These are phyloP conservation scores for Neltuma alba DNA, from an alignment of 306 rosid species.

Conservation along the genomic window DNA sequence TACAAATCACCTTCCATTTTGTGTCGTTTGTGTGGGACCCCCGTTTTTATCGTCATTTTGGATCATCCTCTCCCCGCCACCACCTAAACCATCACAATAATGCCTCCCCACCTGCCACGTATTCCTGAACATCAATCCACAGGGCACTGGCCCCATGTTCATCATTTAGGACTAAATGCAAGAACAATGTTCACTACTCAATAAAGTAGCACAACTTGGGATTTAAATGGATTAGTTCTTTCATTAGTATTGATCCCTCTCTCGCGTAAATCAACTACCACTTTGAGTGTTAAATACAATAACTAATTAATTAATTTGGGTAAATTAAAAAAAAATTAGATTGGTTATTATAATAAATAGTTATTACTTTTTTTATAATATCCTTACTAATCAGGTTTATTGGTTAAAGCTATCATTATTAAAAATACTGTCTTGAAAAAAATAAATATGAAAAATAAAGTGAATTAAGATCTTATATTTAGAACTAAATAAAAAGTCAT, in stretches of 20 bases:
- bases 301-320: too few species aligned
- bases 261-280: neutral
- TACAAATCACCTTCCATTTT: neutral
- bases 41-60: neutral
- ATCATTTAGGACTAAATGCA: neutral
- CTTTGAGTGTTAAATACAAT: too few species aligned
- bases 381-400: too few species aligned
- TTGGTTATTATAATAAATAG: too few species aligned
- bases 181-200: too few species aligned
- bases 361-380: too few species aligned
- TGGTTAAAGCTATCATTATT: too few species aligned
- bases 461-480: too few species aligned
- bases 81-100: neutral
- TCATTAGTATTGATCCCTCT: neutral
- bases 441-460: too few species aligned
- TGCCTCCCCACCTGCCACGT: neutral
- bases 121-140: neutral
- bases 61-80: neutral
- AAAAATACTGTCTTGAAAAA: too few species aligned
- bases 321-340: too few species aligned
- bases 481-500: too few species aligned
- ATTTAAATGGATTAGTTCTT: neutral
- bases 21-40: slow-evolving; percentile 10
- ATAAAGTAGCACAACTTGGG: neutral
- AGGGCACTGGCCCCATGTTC: neutral